phyloP scores from a whole-genome alignment of 148 eudicot species.

The Pharnaceum exiguum region DNA sequence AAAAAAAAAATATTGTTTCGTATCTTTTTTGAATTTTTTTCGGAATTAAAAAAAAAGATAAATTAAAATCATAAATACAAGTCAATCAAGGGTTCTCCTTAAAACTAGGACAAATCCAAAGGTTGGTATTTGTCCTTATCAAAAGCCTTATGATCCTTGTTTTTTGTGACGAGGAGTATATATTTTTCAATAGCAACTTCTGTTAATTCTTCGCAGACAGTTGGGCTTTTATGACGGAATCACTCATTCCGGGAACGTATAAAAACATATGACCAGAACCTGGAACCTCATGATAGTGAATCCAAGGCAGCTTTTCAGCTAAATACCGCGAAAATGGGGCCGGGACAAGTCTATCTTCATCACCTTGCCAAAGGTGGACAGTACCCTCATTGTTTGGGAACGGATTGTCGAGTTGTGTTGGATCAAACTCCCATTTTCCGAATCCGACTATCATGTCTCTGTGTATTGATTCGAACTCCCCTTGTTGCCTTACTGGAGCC shows the following conservation, averaged over 20 bases:
- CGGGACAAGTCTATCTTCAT: constrained; percentile 56
- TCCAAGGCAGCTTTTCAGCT: constrained; percentile 61
- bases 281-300: constrained; percentile 59
- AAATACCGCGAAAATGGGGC: constrained; percentile 25
- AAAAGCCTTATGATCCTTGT: too few species aligned
- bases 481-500: constrained; percentile 55
- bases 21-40: too few species aligned
- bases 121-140: too few species aligned
- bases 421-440: constrained; percentile 78
- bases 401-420: constrained; percentile 51
- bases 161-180: too few species aligned
- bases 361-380: constrained; percentile 84
- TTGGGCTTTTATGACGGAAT: constrained; percentile 54
- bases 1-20: too few species aligned
- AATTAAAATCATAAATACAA: too few species aligned
- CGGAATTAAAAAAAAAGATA: too few species aligned
- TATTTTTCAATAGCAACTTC: too few species aligned
- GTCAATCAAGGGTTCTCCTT: too few species aligned
- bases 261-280: constrained; percentile 69
- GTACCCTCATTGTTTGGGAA: constrained; percentile 51
- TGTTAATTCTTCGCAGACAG: constrained; percentile 12
- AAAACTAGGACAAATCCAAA: too few species aligned
- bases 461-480: constrained; percentile 62
- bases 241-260: constrained; percentile 47
- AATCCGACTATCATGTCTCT: constrained; percentile 60